A percentile compares a stretch with the other conserved stretches of the same genome.
These are phyloP conservation scores for Colletotrichum coccodes DNA, from an alignment of 2,329 filamentous ascomycete genomes.

Conservation along the genomic window DNA sequence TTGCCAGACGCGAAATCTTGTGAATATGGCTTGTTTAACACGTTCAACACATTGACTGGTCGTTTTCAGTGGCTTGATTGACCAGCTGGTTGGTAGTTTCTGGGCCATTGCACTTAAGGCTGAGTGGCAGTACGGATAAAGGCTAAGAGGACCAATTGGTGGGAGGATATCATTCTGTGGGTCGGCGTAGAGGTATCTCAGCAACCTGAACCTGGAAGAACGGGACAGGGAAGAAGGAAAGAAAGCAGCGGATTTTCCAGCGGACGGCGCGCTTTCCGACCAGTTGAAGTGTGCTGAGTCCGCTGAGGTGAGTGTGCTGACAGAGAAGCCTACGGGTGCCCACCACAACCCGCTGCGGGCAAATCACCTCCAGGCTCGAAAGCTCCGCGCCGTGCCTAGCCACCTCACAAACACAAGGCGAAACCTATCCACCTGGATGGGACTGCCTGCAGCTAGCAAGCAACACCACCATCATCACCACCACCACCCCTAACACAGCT, in stretches of 20 bases:
- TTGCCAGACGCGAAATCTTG: not conserved
- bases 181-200: not conserved
- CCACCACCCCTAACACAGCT: constrained; percentile 1
- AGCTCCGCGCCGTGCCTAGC: constrained; percentile 21
- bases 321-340: constrained; percentile 2
- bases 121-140: not conserved
- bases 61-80: not conserved
- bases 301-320: not conserved
- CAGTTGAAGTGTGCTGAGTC: constrained; percentile 11
- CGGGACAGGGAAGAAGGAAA: not conserved
- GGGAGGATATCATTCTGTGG: not conserved
- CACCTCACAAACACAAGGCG: constrained; percentile 9
- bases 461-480: constrained; percentile 7
- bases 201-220: not conserved
- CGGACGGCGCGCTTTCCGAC: constrained; percentile 10
- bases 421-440: constrained; percentile 7
- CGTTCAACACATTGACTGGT: not conserved
- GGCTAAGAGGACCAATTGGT: not conserved
- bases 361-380: constrained; percentile 12
- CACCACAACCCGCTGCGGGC: constrained; percentile 5
- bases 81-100: not conserved
- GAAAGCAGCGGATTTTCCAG: constrained; percentile 16
- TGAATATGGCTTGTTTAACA: not conserved
- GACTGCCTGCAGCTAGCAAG: constrained; percentile 16
- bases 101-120: not conserved